Evolutionary conservation across 306 rosid species (phyloP).

Genomic region (Styphnolobium japonicum): DNA sequence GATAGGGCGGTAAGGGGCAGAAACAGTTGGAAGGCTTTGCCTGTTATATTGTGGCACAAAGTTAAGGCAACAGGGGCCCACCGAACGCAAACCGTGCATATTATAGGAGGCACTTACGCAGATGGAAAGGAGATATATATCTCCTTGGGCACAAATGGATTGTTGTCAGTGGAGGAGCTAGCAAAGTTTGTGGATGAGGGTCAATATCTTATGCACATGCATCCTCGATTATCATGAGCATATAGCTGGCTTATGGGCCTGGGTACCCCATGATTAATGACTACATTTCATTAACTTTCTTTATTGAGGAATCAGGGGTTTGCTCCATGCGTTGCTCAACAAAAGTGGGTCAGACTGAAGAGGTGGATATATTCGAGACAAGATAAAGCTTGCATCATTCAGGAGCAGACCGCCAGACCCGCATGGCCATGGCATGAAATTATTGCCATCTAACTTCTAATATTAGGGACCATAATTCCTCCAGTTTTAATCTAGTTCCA

Average conservation of each 20-base stretch:
- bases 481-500: not conserved
- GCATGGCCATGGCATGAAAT: not conserved
- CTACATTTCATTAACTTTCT: not conserved
- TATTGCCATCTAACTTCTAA: not conserved
- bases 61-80: slow-evolving; percentile 57
- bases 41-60: slow-evolving; percentile 52
- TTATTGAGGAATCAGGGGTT: not conserved
- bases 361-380: not conserved
- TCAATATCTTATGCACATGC: slow-evolving; percentile 13
- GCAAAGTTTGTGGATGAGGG: slow-evolving; percentile 13
- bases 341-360: not conserved
- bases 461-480: not conserved
- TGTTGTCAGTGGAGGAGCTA: slow-evolving; percentile 7
- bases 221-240: not conserved
- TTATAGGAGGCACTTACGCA: slow-evolving; percentile 15
- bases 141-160: not conserved
- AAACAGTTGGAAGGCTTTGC: slow-evolving; percentile 50
- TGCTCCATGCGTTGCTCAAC: not conserved
- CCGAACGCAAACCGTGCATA: not conserved
- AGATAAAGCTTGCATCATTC: slow-evolving; percentile 12
- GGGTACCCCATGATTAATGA: not conserved
- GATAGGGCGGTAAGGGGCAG: slow-evolving; percentile 26
- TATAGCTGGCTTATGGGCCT: not conserved
- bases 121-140: not conserved
- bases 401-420: not conserved